These are phyloP conservation scores for Dictyostelium intermedium DNA, from an alignment of 78 protist species.

Conservation along the genomic window DNA sequence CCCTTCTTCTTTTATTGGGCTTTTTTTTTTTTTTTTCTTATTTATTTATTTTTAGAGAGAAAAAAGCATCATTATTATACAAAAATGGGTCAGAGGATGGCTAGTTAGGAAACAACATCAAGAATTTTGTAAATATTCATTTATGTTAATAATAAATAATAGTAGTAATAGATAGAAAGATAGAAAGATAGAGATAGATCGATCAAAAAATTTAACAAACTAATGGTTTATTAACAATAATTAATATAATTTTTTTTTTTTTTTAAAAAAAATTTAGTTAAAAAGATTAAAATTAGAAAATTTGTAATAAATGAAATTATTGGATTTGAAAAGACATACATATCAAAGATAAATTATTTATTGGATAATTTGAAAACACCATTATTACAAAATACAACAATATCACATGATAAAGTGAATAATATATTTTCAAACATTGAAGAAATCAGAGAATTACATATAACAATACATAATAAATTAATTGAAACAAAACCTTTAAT, in stretches of 20 bases:
- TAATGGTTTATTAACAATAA: neutral
- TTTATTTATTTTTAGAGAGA: neutral
- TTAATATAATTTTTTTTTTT: no score
- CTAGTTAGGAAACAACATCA: conserved; percentile 23
- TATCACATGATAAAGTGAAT: conserved; percentile 31
- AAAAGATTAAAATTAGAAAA: conserved; percentile 46
- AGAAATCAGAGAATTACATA: conserved; percentile 41
- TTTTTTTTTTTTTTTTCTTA: neutral
- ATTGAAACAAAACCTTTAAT: conserved; percentile 11
- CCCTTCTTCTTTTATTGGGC: neutral
- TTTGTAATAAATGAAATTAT: conserved; percentile 69
- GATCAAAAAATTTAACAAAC: neutral
- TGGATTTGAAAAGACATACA: conserved; percentile 48
- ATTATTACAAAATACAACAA: neutral
- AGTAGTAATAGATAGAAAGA: no score
- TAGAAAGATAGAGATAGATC: no score
- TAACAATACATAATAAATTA: neutral
- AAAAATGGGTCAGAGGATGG: conserved; percentile 67
- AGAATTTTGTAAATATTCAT: conserved; percentile 56
- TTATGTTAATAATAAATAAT: no score
- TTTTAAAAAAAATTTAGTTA: conserved; percentile 20
- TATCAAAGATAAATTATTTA: conserved; percentile 25
- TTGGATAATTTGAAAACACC: conserved; percentile 42
- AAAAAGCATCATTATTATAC: conserved; percentile 15
- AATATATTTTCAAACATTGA: conserved; percentile 58